These are phyloP conservation scores for Zarea fungicola DNA, from an alignment of 2,329 filamentous ascomycete genomes.

Conservation along the genomic window DNA sequence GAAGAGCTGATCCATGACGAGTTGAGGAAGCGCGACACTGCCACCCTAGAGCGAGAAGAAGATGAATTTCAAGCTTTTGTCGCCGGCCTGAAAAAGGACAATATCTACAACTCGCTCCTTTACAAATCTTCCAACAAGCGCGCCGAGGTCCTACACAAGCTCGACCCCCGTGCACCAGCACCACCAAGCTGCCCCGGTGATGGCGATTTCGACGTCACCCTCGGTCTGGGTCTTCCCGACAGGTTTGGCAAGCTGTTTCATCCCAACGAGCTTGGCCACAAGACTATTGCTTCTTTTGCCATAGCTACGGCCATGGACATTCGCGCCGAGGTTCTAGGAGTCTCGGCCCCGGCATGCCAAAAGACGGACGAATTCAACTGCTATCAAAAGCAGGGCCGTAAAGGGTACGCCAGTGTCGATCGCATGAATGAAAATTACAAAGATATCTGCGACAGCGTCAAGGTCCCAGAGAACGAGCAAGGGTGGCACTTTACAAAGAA, in stretches of 20 bases:
- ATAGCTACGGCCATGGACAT: constrained; percentile 15
- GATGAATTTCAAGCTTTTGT: neutral
- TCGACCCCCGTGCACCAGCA: constrained; percentile 20
- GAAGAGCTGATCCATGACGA: constrained; percentile 6
- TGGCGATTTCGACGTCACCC: constrained; percentile 9
- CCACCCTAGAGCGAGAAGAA: constrained; percentile 10
- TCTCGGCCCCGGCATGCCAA: constrained; percentile 13
- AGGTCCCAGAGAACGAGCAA: constrained; percentile 14
- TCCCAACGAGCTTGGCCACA: constrained; percentile 25
- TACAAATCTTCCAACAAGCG: constrained; percentile 17
- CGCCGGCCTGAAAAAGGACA: constrained; percentile 3
- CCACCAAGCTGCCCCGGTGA: constrained; percentile 25
- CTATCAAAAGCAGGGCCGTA: constrained; percentile 21
- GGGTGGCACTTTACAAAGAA: constrained; percentile 19
- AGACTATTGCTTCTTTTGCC: constrained; percentile 25
- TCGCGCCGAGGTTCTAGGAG: constrained; percentile 19
- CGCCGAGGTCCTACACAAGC: constrained; percentile 19
- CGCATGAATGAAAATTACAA: constrained; percentile 22
- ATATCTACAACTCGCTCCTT: constrained; percentile 21
- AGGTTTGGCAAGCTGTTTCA: constrained; percentile 27
- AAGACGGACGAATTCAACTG: constrained; percentile 22
- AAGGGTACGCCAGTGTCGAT: constrained; percentile 20
- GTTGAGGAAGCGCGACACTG: constrained; percentile 10
- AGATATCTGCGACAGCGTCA: constrained; percentile 24
- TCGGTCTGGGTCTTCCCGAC: constrained; percentile 27